Evolutionary conservation across 2,329 filamentous ascomycete genomes (phyloP).

Genomic region (Fusarium heterosporum): DNA sequence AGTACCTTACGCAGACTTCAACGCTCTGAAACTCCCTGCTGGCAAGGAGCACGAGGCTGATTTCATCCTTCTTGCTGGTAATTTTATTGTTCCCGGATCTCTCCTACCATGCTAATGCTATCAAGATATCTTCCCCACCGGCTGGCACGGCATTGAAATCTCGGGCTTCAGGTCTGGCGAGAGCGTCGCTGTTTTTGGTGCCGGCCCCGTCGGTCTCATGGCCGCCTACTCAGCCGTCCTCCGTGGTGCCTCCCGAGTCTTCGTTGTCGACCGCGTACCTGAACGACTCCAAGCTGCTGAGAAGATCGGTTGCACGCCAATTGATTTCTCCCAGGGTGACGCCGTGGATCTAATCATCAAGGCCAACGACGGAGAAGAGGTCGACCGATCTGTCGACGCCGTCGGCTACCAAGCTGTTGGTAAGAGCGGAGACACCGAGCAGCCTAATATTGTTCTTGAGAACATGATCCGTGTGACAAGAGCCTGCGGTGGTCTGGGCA

Average conservation of each 20-base stretch:
- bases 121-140: slow-evolving; percentile 52
- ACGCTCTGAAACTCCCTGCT: slow-evolving; percentile 69
- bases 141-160: slow-evolving; percentile 68
- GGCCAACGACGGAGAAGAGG: slow-evolving; percentile 69
- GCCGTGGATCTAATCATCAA: slow-evolving; percentile 70
- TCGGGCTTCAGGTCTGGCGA: slow-evolving; percentile 71
- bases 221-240: slow-evolving; percentile 72
- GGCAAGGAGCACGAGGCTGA: slow-evolving; percentile 72
- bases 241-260: slow-evolving; percentile 70
- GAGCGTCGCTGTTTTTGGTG: slow-evolving; percentile 72
- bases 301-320: slow-evolving; percentile 70
- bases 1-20: slow-evolving; percentile 76
- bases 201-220: slow-evolving; percentile 74
- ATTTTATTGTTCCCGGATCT: slow-evolving; percentile 40
- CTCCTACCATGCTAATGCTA: slow-evolving; percentile 50
- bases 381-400: slow-evolving; percentile 73
- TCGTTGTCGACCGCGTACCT: slow-evolving; percentile 71
- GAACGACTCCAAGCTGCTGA: slow-evolving; percentile 69
- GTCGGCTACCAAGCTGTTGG: slow-evolving; percentile 74
- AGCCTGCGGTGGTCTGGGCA: slow-evolving; percentile 70
- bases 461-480: slow-evolving; percentile 72
- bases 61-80: slow-evolving; percentile 63
- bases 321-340: slow-evolving; percentile 71
- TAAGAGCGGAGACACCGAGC: slow-evolving; percentile 66
- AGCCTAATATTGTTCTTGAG: slow-evolving; percentile 72